Percentiles rank a stretch among this genome's conserved stretches.
phyloP scores from a whole-genome alignment of 257 asterid species.

The Jasminum sambac region DNA sequence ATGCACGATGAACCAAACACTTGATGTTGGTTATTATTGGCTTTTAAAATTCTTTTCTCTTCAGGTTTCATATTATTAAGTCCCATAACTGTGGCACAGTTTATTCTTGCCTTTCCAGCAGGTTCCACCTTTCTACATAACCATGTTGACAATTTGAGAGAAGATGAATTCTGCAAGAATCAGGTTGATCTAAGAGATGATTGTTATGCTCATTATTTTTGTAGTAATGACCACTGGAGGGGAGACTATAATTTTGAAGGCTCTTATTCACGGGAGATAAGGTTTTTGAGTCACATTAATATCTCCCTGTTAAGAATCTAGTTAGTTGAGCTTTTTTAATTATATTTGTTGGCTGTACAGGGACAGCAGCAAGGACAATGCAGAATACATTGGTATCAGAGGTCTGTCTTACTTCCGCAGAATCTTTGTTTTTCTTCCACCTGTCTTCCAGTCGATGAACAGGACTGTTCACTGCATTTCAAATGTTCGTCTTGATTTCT shows the following conservation, averaged over 20 bases:
- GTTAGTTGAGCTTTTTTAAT: slow-evolving; percentile 9
- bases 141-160: slow-evolving; percentile 39
- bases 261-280: slow-evolving; percentile 41
- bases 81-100: slow-evolving; percentile 6
- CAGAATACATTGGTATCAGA: slow-evolving; percentile 25
- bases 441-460: slow-evolving; percentile 13
- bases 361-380: slow-evolving; percentile 33
- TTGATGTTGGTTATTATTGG: slow-evolving; percentile 14
- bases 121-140: slow-evolving; percentile 40
- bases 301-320: slow-evolving; percentile 18
- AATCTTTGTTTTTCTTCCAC: slow-evolving; percentile 16
- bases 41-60: slow-evolving; percentile 16
- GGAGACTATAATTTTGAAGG: slow-evolving; percentile 37
- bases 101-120: slow-evolving; percentile 26
- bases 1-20: slow-evolving; percentile 5
- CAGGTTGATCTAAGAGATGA: slow-evolving; percentile 38
- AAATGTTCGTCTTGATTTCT: not conserved
- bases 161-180: slow-evolving; percentile 32
- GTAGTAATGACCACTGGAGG: slow-evolving; percentile 34
- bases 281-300: slow-evolving; percentile 34
- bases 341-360: slow-evolving; percentile 33
- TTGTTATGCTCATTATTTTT: slow-evolving; percentile 39
- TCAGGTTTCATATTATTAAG: slow-evolving; percentile 18
- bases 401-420: slow-evolving; percentile 38
- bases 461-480: not conserved